Evolutionary conservation across 2,329 filamentous ascomycete species (phyloP), one percentile per base, ranked within the genome.

Genomic region (Botryotinia calthae): DNA sequence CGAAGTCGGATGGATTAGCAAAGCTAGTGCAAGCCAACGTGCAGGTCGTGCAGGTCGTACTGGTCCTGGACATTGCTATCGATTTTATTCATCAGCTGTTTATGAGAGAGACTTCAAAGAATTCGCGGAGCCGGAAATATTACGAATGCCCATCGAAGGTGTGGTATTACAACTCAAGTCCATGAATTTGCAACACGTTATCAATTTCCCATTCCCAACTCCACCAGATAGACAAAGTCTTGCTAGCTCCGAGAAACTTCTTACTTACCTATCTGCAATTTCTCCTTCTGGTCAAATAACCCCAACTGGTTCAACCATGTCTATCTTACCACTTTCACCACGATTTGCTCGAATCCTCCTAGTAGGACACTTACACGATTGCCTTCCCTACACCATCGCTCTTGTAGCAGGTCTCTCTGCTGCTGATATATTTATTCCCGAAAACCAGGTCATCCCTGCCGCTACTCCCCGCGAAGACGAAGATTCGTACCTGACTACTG

Each of bases 141-240:
- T 97, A 65, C 89, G 95, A 37, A 97, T 96, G 82, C 95, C 96
- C 0, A 93, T 98, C 42, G 96, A 99, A 82, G 93, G 92, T 28
- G 89, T 98, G 4, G 95, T 98, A 1, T 85, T 99, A 54, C 95
- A 98, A 81, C 89, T 99, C 78, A 99, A 98, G 84, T 90, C 92
- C 68, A 97, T 99, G 93, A 93, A 94, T 71, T 88, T 98, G 46
- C 92, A 95, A 74, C 91, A 95, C 73, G 92, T 99, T 12, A 88
- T 93, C 80, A 97, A 96, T 82, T 99, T 99, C 81, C 96, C 97
- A 0, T 99, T 98, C 81, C 96, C 96, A 6, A 98, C 95, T 22
- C 90, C 94, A 0, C 96, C 96, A 2, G 91, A 94, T 78, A 87
- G 90, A 22, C 86, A 90, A 70, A 93, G 90, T 75, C 85, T 99